Base-by-base conservation (phyloP, 371 early-diverging fungal genomes). In the Umbelopsis sp. region DNA sequence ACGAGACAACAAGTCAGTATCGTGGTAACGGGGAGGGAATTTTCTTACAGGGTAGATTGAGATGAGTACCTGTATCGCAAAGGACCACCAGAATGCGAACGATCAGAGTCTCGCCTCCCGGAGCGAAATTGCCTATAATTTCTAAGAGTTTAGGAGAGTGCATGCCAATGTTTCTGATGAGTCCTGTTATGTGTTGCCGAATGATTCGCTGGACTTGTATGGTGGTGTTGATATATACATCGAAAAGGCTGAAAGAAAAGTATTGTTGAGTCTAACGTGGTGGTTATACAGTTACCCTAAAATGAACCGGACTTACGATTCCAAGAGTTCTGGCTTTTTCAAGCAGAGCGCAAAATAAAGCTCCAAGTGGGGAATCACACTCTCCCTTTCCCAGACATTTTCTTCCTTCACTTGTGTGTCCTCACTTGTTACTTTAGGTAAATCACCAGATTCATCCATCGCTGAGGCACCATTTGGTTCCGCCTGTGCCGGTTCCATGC, bases 111-210 rank as follows among this genome's bases (percentile, higher is more conserved):
- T 94, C 95, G 24, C 91, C 84, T 8, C 95, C 95, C 24, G 70
- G 69, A 25, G 52, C 62, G 76, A 94, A 95, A 64, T 80, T 74
- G 7, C 84, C 76, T 67, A 96, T 80, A 37, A 87, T 76, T 8
- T 83, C 76, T 18, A 90, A 69, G 22, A 93, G 77, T 70, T 87
- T 89, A 37, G 81, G 72, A 8, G 93, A 88, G 38, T 87, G 77
- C 69, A 86, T 80, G 29, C 88, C 87, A 70, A 94, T 83, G 7
- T 90, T 87, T 71, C 87, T 90, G 57, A 96, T 87, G 70, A 96
- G 80, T 16, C 91, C 89, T 38, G 81, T 77, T 62, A 95, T 91
- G 69, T 88, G 84, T 44, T 80, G 82, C 38, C 89, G 85, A 63
- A 95, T 82, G 10, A 80, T 77, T 2, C 81, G 77, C 67, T 92